Evolutionary conservation across 1,284 basidiomycete species (phyloP), one percentile per base, ranked within the genome.

Genomic region (Leccinum subrobustum): DNA sequence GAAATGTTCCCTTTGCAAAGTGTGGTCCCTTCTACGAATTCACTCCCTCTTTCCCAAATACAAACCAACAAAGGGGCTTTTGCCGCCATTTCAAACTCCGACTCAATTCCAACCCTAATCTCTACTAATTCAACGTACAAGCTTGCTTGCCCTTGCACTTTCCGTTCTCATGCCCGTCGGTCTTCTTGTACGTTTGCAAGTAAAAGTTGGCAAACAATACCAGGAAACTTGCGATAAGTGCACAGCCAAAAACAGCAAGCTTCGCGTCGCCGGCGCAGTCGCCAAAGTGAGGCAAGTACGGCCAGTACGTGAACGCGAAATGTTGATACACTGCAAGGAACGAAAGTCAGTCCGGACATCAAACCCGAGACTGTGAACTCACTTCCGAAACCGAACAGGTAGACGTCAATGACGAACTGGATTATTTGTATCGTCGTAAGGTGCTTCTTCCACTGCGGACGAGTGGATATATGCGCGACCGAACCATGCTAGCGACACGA

Each of bases 401-500:
- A 83, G 33, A 97, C 77, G 78, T 96, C 95, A 70, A 98, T 89
- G 65, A 97, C 75, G 75, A 98, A 98, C 78, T 98, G 95, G 52
- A 83, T 82, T 73, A 99, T 98, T 78, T 99, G 97, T 83, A 96
- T 89, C 55, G 87, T 88, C 55, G 96, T 98, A 66, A 98, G 81
- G 77, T 95, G 91, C 77, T 95, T 93, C 82, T 97, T 98, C 95
- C 96, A 98, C 92, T 93, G 27, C 5, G 4, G 16, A 18, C 7
- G 47, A 69, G 61, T 50, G 16, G 11, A 57, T 12, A 58, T 57
- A 54, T 62, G 31, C 53, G 23, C 51, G 48, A 42, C 53, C 18
- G 48, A 27, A n/a, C n/a, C 37, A 53, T 8, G n/a, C n/a, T 16
- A 20, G 9, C 3, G 20, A 20, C 23, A 23, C 11, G 62, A 59